Base-by-base conservation (phyloP, 768 basidiomycete genomes). In the Leucogyrophana mollusca region DNA sequence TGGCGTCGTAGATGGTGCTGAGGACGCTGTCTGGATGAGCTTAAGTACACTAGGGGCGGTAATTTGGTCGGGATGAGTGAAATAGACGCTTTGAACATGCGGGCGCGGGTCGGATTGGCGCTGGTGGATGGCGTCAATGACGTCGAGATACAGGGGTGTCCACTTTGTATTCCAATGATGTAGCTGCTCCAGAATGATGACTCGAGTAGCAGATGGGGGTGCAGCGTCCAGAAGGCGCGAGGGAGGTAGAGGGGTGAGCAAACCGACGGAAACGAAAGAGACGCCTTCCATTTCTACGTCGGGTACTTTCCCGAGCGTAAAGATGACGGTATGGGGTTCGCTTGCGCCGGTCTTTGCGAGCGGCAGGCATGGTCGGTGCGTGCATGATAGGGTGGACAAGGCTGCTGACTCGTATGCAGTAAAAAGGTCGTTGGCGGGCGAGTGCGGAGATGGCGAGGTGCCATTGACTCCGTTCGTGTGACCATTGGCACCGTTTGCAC, bases 111-210 rank as follows among this genome's bases (percentile, higher is more conserved):
- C 72, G 0, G 67, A 48, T 22, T 76, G 73, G 37, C 74, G 73
- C 35, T 79, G 72, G 52, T 92, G 90, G 25, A 94, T 65, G 11
- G 85, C 83, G 45, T 75, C 76, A 38, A 89, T 76, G 20, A 93
- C 71, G 25, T 94, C 92, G 41, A 96, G 78, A 64, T 87, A 95
- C 3, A 95, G 67, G 0, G 91, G 88, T 1, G 88, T 85, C 87
- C 89, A 94, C 64, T 90, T 90, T 32, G 82, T 83, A n/a, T 78
- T 75, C 79, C 87, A 90, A 53, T 70, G 73, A 56, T 76, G 75
- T 6, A 87, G 70, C 62, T 94, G 91, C 60, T 95, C 94, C 9
- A 94, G 76, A 14, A 94, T 84, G 47, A 94, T 70, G 44, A 95
- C 77, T 17, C 79, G 82, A 13, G 74, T 77, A 22, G 76, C 78